Percentiles rank a stretch among this genome's conserved stretches.
Conservation (phyloP, 2,329 filamentous ascomycete genomes). For the Neodidymelliopsis sp. region DNA sequence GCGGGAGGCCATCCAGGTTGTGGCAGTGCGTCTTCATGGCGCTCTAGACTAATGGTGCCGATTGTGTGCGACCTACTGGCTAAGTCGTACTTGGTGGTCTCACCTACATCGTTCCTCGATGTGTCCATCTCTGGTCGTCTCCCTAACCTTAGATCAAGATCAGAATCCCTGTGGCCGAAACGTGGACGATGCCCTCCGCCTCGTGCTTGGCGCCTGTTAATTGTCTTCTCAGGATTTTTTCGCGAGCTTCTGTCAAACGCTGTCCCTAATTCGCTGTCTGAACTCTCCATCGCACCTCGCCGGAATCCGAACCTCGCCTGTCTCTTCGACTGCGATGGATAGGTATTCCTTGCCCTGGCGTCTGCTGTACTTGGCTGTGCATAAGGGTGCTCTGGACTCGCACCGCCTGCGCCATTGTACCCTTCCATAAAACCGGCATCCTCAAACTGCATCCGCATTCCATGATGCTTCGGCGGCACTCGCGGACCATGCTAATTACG, state of each 20-base stretch:
- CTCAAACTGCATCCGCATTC: constrained; percentile 3
- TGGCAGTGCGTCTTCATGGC: constrained; percentile 8
- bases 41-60: not conserved
- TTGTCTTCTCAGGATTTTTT: not conserved
- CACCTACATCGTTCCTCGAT: not conserved
- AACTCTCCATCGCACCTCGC: not conserved
- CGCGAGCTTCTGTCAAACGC: too few relatives aligned
- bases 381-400: not conserved
- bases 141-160: not conserved
- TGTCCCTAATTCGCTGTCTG: not conserved
- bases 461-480: constrained; percentile 4
- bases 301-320: not conserved
- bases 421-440: not conserved
- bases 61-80: constrained; percentile 2
- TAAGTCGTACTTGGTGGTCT: not conserved
- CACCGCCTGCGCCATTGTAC: not conserved
- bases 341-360: constrained; percentile 2
- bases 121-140: not conserved
- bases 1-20: constrained; percentile 1
- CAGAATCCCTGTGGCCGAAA: not conserved
- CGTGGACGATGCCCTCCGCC: not conserved
- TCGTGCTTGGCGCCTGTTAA: not conserved
- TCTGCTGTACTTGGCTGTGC: constrained; percentile 3
- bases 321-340: not conserved
- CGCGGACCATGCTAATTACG: constrained; percentile 9